Conservation (phyloP, 2,329 filamentous ascomycete species). For the Fusarium sp. region DNA sequence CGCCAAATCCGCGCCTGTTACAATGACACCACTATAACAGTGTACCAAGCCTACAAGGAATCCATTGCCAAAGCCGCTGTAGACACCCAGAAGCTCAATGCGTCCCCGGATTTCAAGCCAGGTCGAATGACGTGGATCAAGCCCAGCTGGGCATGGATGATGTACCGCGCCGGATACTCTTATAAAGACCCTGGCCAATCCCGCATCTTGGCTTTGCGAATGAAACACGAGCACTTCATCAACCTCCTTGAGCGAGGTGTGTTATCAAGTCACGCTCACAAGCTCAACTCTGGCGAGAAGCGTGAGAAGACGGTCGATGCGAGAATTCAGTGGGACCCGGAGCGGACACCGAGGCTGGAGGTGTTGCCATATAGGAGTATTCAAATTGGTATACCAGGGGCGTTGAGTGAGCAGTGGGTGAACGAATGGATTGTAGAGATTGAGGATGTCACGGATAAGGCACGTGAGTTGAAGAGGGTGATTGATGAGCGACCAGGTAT, state of each 20-base stretch:
- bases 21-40: constrained; percentile 64
- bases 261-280: constrained; percentile 47
- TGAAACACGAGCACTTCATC: constrained; percentile 63
- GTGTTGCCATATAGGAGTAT: constrained; percentile 65
- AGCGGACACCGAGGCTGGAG: constrained; percentile 60
- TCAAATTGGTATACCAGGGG: constrained; percentile 68
- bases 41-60: constrained; percentile 71
- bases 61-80: constrained; percentile 66
- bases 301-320: constrained; percentile 54
- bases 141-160: constrained; percentile 72
- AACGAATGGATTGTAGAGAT: constrained; percentile 65
- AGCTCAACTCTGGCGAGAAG: constrained; percentile 1
- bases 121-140: constrained; percentile 75
- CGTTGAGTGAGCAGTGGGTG: constrained; percentile 59
- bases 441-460: constrained; percentile 68
- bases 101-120: constrained; percentile 64
- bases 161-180: constrained; percentile 71
- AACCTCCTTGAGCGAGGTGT: constrained; percentile 56
- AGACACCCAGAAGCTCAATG: constrained; percentile 61
- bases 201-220: constrained; percentile 67
- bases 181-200: constrained; percentile 66
- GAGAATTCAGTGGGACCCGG: constrained; percentile 74
- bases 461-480: constrained; percentile 59
- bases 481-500: constrained; percentile 56
- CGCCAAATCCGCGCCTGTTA: constrained; percentile 66